Evolutionary conservation across 106 monocot genomes (phyloP).

Genomic region (Phalaenopsis aphrodite): DNA sequence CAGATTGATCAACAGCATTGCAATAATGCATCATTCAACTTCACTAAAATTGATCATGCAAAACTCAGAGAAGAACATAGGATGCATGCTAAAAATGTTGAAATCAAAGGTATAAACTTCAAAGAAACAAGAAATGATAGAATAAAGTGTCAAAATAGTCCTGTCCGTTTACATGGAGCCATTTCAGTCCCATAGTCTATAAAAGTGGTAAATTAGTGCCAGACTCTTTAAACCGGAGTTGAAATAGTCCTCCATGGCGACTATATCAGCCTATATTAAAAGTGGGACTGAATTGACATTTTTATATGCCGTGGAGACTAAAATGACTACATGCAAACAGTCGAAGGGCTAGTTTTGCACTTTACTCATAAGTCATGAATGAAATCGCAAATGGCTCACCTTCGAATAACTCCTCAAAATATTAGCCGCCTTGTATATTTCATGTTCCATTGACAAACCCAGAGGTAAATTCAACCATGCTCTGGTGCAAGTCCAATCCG

Average conservation of each 20-base stretch:
- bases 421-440: constrained; percentile 89
- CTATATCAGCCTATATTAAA: too few species aligned
- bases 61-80: not conserved
- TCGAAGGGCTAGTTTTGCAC: too few species aligned
- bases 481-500: constrained; percentile 82
- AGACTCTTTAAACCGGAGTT: too few species aligned
- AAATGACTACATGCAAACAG: too few species aligned
- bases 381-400: constrained; percentile 23
- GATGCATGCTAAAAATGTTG: not conserved
- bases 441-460: constrained; percentile 89
- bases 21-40: not conserved
- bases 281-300: too few species aligned
- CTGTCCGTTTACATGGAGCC: too few species aligned
- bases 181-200: too few species aligned
- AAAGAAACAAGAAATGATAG: not conserved
- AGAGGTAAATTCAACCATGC: constrained; percentile 91
- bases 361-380: too few species aligned
- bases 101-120: not conserved
- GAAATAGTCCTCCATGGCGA: too few species aligned
- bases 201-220: too few species aligned
- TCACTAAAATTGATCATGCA: not conserved
- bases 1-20: not conserved
- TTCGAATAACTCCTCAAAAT: constrained; percentile 65
- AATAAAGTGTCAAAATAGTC: too few species aligned
- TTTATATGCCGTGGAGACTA: too few species aligned